These are phyloP conservation scores for Botrytis paeoniae DNA, from an alignment of 2,329 filamentous ascomycete species.

Conservation along the genomic window DNA sequence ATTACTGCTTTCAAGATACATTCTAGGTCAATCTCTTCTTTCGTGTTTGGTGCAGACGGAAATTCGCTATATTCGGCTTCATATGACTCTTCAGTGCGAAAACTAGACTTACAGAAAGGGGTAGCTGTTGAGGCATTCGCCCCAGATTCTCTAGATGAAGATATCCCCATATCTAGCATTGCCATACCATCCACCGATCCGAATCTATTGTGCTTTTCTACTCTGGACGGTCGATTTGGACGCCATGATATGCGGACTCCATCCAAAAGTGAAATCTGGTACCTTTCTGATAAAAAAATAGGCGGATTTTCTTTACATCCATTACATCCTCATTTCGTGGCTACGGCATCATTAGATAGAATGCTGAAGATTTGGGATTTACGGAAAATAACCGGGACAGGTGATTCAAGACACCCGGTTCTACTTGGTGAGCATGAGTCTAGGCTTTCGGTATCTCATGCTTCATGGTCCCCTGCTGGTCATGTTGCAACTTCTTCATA, in stretches of 20 bases:
- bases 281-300: constrained; percentile 87
- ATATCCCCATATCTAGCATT: constrained; percentile 78
- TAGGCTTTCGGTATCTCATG: constrained; percentile 84
- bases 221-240: constrained; percentile 75
- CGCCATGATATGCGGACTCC: constrained; percentile 72
- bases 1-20: constrained; percentile 91
- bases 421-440: constrained; percentile 80
- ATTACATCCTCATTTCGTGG: constrained; percentile 73
- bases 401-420: constrained; percentile 57
- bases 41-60: constrained; percentile 71
- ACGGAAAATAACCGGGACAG: constrained; percentile 68
- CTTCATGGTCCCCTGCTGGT: constrained; percentile 80
- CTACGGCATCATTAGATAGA: constrained; percentile 85
- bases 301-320: constrained; percentile 89
- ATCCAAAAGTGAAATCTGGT: constrained; percentile 63
- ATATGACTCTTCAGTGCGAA: constrained; percentile 89
- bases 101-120: constrained; percentile 77
- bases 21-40: constrained; percentile 79
- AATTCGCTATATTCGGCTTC: constrained; percentile 81
- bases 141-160: constrained; percentile 64
- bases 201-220: constrained; percentile 81
- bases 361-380: constrained; percentile 92
- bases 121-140: constrained; percentile 79
- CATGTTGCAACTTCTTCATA: constrained; percentile 91
- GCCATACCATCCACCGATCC: constrained; percentile 72